A percentile compares a stretch with the other conserved stretches of the same genome.
These are phyloP conservation scores for Geotrichum carabidarum DNA, from an alignment of 1,139 yeast genomes.

Conservation along the genomic window DNA sequence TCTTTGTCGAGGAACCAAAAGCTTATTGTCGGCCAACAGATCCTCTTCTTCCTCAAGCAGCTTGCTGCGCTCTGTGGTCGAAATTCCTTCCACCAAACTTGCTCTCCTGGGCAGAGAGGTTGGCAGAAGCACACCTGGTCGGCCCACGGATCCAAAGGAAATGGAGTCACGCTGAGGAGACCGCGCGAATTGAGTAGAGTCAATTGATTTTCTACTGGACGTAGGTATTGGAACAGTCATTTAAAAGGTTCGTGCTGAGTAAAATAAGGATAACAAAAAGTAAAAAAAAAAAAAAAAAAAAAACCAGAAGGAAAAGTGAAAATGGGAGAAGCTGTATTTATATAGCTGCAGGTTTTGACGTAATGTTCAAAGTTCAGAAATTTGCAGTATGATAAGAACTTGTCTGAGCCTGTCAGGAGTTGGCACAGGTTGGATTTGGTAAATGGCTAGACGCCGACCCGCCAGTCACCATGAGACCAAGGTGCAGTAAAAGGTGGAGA, in stretches of 20 bases:
- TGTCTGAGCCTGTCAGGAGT: no score
- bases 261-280: not conserved
- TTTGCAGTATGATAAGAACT: no score
- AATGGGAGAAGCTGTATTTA: not conserved
- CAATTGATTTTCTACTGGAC: not conserved
- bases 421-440: no score
- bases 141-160: conserved; percentile 22
- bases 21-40: conserved; percentile 18
- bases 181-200: conserved; percentile 12
- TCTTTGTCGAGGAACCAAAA: conserved; percentile 4
- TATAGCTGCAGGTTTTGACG: no score
- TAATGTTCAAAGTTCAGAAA: no score
- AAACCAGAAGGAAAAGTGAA: not conserved
- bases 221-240: conserved; percentile 4
- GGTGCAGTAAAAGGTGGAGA: no score
- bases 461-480: no score
- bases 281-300: not conserved
- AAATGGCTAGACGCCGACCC: no score
- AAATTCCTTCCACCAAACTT: conserved; percentile 9
- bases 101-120: conserved; percentile 8
- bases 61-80: conserved; percentile 16
- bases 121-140: conserved; percentile 19
- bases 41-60: conserved; percentile 19
- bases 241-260: not conserved
- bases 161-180: conserved; percentile 20